phyloP scores from a whole-genome alignment of 331 rosid species.

The Spiraea crenata region DNA sequence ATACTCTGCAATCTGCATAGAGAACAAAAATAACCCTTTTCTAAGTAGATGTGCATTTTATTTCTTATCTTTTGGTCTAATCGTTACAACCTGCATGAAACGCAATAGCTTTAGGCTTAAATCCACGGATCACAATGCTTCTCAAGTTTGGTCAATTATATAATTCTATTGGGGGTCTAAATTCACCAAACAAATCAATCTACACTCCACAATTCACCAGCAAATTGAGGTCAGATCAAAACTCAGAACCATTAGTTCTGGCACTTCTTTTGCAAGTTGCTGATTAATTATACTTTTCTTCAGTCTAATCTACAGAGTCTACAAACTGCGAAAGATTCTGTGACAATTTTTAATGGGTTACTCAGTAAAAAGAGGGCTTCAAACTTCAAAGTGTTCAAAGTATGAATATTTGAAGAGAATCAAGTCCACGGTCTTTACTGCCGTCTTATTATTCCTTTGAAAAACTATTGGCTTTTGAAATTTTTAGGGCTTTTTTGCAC shows the following conservation, averaged over 20 bases:
- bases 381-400: conserved; percentile 9
- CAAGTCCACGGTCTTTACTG: conserved; percentile 1
- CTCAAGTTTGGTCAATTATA: not conserved
- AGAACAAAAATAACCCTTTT: not conserved
- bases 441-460: not conserved
- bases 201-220: conserved; percentile 4
- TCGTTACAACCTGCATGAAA: conserved; percentile 1
- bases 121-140: conserved; percentile 6
- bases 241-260: conserved; percentile 2
- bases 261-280: not conserved
- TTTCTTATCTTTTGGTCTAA: not conserved
- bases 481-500: no score
- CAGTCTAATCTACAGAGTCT: not conserved
- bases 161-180: conserved; percentile 9
- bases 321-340: conserved; percentile 4
- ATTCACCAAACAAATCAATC: not conserved
- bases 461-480: not conserved
- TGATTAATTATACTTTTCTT: not conserved
- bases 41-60: not conserved
- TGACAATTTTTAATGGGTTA: not conserved
- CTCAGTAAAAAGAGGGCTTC: conserved; percentile 7
- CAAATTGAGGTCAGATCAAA: conserved; percentile 6
- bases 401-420: conserved; percentile 9
- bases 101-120: not conserved
- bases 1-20: not conserved